These are phyloP conservation scores for Claviceps digitariae DNA, from an alignment of 2,329 filamentous ascomycete genomes.

Conservation along the genomic window DNA sequence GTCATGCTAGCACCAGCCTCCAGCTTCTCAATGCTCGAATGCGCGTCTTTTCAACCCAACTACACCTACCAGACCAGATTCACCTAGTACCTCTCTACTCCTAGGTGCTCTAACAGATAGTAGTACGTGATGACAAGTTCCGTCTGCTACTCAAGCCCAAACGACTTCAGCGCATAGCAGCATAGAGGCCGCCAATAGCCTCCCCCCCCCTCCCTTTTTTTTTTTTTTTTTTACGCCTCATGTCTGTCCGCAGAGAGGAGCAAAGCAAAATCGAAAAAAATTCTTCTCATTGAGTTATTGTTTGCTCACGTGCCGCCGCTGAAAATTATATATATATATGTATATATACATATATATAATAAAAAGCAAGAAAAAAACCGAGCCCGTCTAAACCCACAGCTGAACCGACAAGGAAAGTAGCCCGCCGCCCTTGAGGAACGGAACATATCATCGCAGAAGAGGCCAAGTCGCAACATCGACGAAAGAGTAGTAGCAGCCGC, in stretches of 20 bases:
- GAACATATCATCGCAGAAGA: neutral
- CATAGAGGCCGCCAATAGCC: neutral
- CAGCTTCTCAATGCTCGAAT: neutral
- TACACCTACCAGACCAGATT: neutral
- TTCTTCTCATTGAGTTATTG: too few species aligned
- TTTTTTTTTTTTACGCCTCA: neutral
- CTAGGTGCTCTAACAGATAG: neutral
- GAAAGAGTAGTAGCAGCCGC: neutral
- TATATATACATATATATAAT: too few species aligned
- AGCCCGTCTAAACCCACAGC: neutral
- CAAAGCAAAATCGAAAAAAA: neutral
- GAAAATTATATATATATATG: too few species aligned
- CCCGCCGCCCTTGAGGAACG: neutral
- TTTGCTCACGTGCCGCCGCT: neutral
- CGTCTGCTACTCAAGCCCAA: neutral
- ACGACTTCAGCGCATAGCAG: neutral
- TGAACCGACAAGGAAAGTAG: neutral
- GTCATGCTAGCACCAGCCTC: neutral
- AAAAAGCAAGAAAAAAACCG: neutral
- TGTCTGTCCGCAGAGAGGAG: neutral
- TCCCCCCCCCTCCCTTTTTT: neutral
- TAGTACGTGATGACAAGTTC: neutral
- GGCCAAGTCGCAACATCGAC: neutral
- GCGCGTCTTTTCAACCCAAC: neutral
- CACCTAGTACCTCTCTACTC: neutral